Base-by-base conservation (phyloP, 352 stramenopile species). In the Blastocystis sp. region DNA sequence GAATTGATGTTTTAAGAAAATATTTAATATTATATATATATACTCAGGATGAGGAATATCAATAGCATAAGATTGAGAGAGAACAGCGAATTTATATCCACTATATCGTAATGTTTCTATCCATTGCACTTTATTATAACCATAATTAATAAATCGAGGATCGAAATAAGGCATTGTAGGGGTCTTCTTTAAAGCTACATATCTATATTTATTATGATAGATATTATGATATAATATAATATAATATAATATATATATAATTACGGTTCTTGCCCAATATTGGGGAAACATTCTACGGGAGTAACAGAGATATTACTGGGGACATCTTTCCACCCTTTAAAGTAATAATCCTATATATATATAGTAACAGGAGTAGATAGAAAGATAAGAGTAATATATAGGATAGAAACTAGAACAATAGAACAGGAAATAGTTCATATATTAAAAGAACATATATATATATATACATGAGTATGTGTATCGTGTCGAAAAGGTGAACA, bases 1-100 rank as follows among this genome's bases (percentile, higher is more conserved):
- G n/a, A n/a, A n/a, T n/a, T n/a, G n/a, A n/a, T n/a, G n/a, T n/a
- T n/a, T n/a, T n/a, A n/a, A n/a, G n/a, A n/a, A n/a, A n/a, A n/a
- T n/a, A n/a, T n/a, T n/a, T n/a, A n/a, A n/a, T n/a, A n/a, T n/a
- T n/a, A n/a, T n/a, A n/a, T n/a, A n/a, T n/a, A n/a, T n/a, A n/a
- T n/a, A n/a, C n/a, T n/a, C n/a, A n/a, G 65, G 65, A 34, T 70
- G 65, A n/a, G 65, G 65, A 19, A 69, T 35, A 28, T 70, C 55
- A 3, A 66, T 42, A 23, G 58, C 39, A 28, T 70, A 70, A 1
- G 32, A 45, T 11, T 42, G 28, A 2, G 58, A 48, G 23, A 70
- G 34, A 9, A 69, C 46, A 19, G 35, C 55, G 24, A 70, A 69
- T 4, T 23, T 41, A 25, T 65, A 70, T 37, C 47, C 48, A 6